Evolutionary conservation across 345 rosid genomes (phyloP), one percentile per base, ranked within the genome.

Genomic region (Salix viminalis): DNA sequence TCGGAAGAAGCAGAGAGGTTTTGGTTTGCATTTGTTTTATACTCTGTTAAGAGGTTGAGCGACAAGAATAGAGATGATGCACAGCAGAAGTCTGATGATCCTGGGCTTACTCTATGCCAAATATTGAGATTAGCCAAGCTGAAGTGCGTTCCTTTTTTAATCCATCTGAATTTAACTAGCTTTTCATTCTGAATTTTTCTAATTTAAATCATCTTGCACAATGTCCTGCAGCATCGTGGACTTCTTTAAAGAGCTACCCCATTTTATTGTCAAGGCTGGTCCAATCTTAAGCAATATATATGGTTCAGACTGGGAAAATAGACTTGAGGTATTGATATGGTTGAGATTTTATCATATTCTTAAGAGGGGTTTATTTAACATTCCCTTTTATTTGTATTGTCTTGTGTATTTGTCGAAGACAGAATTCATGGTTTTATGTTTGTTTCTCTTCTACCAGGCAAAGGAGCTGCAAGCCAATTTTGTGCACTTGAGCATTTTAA

Each of bases 221-320:
- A 71, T 80, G 26, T 80, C 70, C 77, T 75, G 46, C 89, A 93
- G 99, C 70, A 83, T 95, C 48, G 87, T 88, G 60, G 97, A 93
- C 79, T 95, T 95, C 78, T 93, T 95, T 75, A 91, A 85, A 78
- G 98, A 95, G 86, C 84, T 92, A 48, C 98, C 97, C 80, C 99
- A 93, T 75, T 93, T 89, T 90, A 82, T 90, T 75, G 86, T 90
- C 73, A 95, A 95, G 87, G 90, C 96, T 68, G 92, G 90, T 83
- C 86, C 96, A 75, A 81, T 91, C 11, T 78, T 95, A 65, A 76
- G 89, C 78, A 83, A 83, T 54, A 74, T 84, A 42, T 88, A 91
- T 78, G 98, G 99, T 62, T 80, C 86, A 64, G 97, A 91, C 77
- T 95, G 99, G 97, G 92, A 91, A 86, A 88, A 67, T 77, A 90